These are phyloP conservation scores for Debaryomyces castellii DNA, from an alignment of 805 yeast species.

Conservation along the genomic window DNA sequence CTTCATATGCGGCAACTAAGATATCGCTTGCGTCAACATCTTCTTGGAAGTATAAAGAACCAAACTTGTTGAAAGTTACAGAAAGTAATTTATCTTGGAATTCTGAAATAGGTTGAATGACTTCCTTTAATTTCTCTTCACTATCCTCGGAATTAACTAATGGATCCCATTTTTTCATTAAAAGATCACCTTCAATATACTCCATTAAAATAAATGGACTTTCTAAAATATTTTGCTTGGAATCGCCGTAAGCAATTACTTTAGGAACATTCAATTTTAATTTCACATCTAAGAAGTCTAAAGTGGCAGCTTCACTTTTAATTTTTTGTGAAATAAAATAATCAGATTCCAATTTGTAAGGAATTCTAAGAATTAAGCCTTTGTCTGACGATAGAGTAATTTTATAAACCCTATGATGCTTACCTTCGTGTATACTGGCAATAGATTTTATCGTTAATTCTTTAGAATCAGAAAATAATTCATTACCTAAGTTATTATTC, in stretches of 20 bases:
- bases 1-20: conserved; percentile 51
- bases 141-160: conserved; percentile 55
- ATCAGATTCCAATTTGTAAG: conserved; percentile 74
- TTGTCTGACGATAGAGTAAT: conserved; percentile 61
- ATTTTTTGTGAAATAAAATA: conserved; percentile 63
- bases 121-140: conserved; percentile 52
- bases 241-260: conserved; percentile 65
- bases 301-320: conserved; percentile 89
- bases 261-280: conserved; percentile 71
- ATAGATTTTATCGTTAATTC: conserved; percentile 61
- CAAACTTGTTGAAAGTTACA: conserved; percentile 67
- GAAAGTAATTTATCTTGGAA: conserved; percentile 56
- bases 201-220: conserved; percentile 83
- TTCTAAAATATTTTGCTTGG: conserved; percentile 59
- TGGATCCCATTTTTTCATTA: conserved; percentile 93
- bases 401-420: conserved; percentile 85
- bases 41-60: conserved; percentile 76
- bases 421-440: conserved; percentile 88
- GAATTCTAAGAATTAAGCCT: conserved; percentile 75
- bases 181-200: conserved; percentile 69
- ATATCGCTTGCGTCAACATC: conserved; percentile 56
- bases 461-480: conserved; percentile 45
- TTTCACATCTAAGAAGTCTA: conserved; percentile 74
- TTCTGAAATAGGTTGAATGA: conserved; percentile 72
- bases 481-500: conserved; percentile 46